Conservation (phyloP, 2,329 filamentous ascomycete genomes). For the Neofusicoccum ribis region DNA sequence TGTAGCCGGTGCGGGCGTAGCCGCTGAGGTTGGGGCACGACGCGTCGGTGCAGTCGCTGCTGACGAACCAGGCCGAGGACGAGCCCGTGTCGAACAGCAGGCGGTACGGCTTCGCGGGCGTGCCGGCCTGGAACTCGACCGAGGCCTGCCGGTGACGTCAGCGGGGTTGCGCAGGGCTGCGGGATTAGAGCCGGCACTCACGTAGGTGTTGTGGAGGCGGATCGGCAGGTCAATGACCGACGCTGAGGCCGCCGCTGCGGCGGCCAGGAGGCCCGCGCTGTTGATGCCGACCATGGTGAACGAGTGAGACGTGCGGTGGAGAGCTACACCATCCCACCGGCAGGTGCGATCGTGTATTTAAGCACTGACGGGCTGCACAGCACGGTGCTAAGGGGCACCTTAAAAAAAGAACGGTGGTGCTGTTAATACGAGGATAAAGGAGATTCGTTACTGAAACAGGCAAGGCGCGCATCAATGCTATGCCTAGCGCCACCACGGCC, state of each 20-base stretch:
- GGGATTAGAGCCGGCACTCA: not conserved
- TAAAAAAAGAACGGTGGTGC: not conserved
- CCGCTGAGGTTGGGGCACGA: slow-evolving; percentile 22
- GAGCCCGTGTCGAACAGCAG: slow-evolving; percentile 27
- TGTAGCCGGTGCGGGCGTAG: slow-evolving; percentile 23
- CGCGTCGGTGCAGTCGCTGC: slow-evolving; percentile 21
- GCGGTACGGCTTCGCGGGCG: slow-evolving; percentile 23
- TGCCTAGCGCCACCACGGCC: too few relatives aligned
- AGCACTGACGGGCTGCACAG: not conserved
- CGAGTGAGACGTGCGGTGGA: not conserved
- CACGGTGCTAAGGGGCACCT: not conserved
- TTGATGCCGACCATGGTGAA: not conserved
- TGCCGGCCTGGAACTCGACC: slow-evolving; percentile 20
- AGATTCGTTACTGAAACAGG: not conserved
- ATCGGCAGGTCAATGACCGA: slow-evolving; percentile 25
- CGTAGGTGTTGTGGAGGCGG: slow-evolving; percentile 20
- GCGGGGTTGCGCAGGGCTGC: too few relatives aligned
- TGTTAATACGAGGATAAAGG: not conserved
- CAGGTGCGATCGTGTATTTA: not conserved
- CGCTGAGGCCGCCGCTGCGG: slow-evolving; percentile 18
- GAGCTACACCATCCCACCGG: too few relatives aligned
- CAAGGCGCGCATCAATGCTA: not conserved
- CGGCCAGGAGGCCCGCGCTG: not conserved
- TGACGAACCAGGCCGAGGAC: slow-evolving; percentile 22
- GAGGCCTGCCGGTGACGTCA: slow-evolving; percentile 11